Evolutionary conservation across 164 flowering plant genomes (phyloP).

Genomic region (Liquidambar formosana): DNA sequence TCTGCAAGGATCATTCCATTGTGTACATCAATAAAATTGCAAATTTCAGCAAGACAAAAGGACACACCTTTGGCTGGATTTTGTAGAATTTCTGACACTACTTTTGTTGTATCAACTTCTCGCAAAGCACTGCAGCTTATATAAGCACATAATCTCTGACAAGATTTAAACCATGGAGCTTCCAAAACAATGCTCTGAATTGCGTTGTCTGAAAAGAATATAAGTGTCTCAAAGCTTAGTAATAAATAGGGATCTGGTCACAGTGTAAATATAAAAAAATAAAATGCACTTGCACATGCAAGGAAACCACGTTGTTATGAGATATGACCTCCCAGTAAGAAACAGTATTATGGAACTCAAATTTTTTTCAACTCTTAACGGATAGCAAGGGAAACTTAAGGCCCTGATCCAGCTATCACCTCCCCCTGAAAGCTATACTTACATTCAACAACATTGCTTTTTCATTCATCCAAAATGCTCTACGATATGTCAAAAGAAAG

Average conservation of each 20-base stretch:
- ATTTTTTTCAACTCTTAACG: no score
- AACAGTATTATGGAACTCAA: no score
- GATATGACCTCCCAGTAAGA: no score
- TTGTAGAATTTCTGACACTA: conserved; percentile 59
- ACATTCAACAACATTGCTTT: no score
- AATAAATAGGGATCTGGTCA: background rate
- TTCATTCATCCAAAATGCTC: no score
- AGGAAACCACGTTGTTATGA: background rate
- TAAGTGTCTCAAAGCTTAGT: background rate
- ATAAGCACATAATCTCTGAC: conserved; percentile 86
- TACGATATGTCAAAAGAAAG: no score
- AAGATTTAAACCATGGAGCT: conserved; percentile 84
- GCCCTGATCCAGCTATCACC: no score
- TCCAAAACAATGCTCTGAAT: conserved; percentile 71
- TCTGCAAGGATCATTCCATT: background rate
- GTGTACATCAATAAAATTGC: background rate
- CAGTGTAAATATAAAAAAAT: background rate
- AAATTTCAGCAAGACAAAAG: background rate
- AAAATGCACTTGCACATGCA: background rate
- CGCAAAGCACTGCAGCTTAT: conserved; percentile 80
- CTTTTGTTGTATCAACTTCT: conserved; percentile 81
- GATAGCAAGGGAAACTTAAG: no score
- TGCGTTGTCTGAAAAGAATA: conserved; percentile 53
- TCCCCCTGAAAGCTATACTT: no score
- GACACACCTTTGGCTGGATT: conserved; percentile 45